Percentiles rank a stretch among this genome's conserved stretches.
These are phyloP conservation scores for Lanmaoa rubissima DNA, from an alignment of 768 basidiomycete genomes.

Conservation along the genomic window DNA sequence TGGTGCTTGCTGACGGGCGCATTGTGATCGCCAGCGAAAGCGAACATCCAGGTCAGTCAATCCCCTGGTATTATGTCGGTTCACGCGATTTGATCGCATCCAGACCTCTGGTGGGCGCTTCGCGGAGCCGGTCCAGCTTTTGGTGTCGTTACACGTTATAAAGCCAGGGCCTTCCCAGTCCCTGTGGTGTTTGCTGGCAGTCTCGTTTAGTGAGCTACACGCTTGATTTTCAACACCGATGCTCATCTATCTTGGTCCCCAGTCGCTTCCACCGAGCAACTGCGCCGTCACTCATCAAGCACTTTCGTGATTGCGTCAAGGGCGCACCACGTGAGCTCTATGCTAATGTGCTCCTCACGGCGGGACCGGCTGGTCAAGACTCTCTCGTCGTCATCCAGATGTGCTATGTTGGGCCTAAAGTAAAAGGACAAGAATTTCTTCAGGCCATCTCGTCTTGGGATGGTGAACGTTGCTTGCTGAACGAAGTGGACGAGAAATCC, in stretches of 20 bases:
- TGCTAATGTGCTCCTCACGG: conserved; percentile 86
- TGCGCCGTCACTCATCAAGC: conserved; percentile 82
- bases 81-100: neutral
- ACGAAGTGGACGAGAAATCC: conserved; percentile 88
- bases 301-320: conserved; percentile 92
- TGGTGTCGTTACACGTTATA: conserved; percentile 87
- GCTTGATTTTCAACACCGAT: neutral
- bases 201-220: conserved; percentile 73
- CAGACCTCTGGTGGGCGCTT: conserved; percentile 87
- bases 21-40: conserved; percentile 75
- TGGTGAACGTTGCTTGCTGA: conserved; percentile 80
- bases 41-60: conserved; percentile 66
- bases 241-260: conserved; percentile 13
- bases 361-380: conserved; percentile 79
- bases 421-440: conserved; percentile 73
- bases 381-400: conserved; percentile 90
- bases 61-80: neutral
- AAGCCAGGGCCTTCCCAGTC: conserved; percentile 83
- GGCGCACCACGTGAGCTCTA: conserved; percentile 85
- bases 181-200: conserved; percentile 92
- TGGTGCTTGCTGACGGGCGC: conserved; percentile 88
- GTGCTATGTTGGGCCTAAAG: conserved; percentile 79
- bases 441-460: conserved; percentile 88
- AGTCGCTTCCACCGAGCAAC: conserved; percentile 89
- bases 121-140: conserved; percentile 82